These are phyloP conservation scores for Metarhizium humberi DNA, from an alignment of 2,329 filamentous ascomycete genomes.

Conservation along the genomic window DNA sequence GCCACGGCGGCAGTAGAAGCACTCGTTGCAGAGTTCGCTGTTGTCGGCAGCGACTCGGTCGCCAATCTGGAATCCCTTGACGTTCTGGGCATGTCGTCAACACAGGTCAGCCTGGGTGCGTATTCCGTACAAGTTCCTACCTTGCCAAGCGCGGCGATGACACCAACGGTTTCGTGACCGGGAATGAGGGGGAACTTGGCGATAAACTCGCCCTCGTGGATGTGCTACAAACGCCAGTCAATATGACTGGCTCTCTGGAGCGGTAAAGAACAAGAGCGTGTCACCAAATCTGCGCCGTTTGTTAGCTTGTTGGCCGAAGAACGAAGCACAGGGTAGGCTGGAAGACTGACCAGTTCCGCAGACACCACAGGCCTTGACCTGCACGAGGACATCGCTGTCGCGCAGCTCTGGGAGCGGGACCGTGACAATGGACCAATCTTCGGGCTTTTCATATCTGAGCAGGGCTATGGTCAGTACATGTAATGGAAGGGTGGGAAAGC, in stretches of 20 bases:
- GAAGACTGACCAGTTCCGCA: conserved; percentile 42
- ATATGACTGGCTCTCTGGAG: not conserved
- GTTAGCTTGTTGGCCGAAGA: not conserved
- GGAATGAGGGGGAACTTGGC: conserved; percentile 56
- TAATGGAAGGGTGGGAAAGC: not conserved
- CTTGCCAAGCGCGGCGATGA: conserved; percentile 48
- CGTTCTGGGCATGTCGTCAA: conserved; percentile 26
- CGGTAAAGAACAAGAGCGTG: not conserved
- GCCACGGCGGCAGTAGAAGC: conserved; percentile 64
- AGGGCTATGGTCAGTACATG: not conserved
- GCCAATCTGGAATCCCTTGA: conserved; percentile 50
- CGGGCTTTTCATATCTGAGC: conserved; percentile 49
- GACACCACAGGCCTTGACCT: conserved; percentile 59
- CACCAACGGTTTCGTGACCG: conserved; percentile 60
- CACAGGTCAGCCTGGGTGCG: not conserved
- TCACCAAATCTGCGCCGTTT: conserved; percentile 24
- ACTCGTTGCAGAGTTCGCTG: conserved; percentile 59
- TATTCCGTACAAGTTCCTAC: conserved; percentile 7
- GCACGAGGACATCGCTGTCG: conserved; percentile 52
- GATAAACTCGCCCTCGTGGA: conserved; percentile 60
- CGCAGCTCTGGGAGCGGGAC: conserved; percentile 53
- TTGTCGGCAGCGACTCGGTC: conserved; percentile 57
- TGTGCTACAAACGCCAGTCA: conserved; percentile 28
- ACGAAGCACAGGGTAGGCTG: not conserved
- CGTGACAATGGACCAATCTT: conserved; percentile 50